Percentiles rank a stretch among this genome's conserved stretches.
These are phyloP conservation scores for Arachis stenosperma DNA, from an alignment of 306 rosid genomes.

Conservation along the genomic window DNA sequence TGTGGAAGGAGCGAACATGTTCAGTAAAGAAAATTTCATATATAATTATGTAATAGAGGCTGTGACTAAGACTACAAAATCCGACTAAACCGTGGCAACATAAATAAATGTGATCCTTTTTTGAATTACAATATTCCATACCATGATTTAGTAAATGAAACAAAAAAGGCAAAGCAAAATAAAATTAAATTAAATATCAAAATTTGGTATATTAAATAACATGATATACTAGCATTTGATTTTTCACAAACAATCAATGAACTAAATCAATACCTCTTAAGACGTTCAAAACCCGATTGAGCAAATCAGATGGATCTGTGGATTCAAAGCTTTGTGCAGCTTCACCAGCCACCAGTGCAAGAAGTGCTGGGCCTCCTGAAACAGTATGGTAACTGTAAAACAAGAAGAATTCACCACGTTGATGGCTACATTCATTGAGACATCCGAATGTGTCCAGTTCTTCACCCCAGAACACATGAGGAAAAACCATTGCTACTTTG, in stretches of 20 bases:
- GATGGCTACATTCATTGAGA: slow-evolving; percentile 67
- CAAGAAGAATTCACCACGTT: slow-evolving; percentile 91
- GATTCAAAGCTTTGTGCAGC: slow-evolving; percentile 87
- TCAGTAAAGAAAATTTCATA: too few relatives aligned
- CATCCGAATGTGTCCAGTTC: slow-evolving; percentile 94
- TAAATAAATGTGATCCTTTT: too few relatives aligned
- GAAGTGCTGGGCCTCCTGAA: slow-evolving; percentile 84
- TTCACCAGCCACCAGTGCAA: slow-evolving; percentile 97
- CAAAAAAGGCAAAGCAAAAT: too few relatives aligned
- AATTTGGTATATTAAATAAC: too few relatives aligned
- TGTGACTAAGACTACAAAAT: too few relatives aligned
- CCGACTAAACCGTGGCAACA: too few relatives aligned
- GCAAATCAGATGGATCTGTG: slow-evolving; percentile 71
- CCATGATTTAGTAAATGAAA: too few relatives aligned
- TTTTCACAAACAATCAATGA: slow-evolving; percentile 24
- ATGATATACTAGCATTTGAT: not conserved
- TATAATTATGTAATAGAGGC: too few relatives aligned
- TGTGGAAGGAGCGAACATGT: too few relatives aligned
- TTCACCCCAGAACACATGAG: slow-evolving; percentile 95
- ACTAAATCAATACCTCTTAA: slow-evolving; percentile 70
- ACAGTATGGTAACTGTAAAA: slow-evolving; percentile 91
- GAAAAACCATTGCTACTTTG: slow-evolving; percentile 92
- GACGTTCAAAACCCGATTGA: slow-evolving; percentile 64
- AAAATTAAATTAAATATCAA: too few relatives aligned
- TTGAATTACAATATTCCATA: too few relatives aligned